Conservation (phyloP, 192 early-diverging fungal genomes). For the Backusella luteola region DNA sequence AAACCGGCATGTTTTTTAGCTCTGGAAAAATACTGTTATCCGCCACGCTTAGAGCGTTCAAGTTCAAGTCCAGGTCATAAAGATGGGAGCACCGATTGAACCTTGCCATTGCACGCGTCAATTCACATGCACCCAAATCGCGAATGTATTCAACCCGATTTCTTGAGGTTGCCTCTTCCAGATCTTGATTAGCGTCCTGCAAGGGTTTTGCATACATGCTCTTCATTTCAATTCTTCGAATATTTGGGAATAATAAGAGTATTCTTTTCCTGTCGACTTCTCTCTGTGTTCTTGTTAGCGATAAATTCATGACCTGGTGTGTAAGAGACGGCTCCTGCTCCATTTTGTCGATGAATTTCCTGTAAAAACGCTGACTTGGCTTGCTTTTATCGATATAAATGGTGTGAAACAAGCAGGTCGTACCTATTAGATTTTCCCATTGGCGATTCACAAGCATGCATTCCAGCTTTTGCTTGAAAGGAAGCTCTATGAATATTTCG, state of each 20-base stretch:
- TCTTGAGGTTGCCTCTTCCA: background rate
- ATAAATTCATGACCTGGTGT: background rate
- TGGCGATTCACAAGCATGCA: background rate
- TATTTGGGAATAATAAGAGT: background rate
- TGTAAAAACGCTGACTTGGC: background rate
- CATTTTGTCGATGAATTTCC: background rate
- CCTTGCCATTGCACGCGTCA: background rate
- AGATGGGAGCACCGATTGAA: background rate
- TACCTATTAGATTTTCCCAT: background rate
- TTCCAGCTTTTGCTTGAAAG: background rate
- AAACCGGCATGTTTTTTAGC: background rate
- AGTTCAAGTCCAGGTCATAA: background rate
- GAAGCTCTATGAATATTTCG: background rate
- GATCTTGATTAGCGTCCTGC: background rate
- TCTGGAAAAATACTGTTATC: background rate
- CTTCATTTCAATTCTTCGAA: background rate
- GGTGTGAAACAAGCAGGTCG: background rate
- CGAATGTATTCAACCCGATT: background rate
- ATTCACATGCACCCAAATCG: background rate
- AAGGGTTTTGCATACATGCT: background rate
- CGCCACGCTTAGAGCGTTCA: background rate
- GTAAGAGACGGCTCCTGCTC: background rate
- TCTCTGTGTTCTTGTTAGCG: background rate
- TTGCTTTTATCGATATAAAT: background rate
- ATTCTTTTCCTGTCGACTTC: background rate